phyloP scores from a whole-genome alignment of 768 basidiomycete species.

The Lactifluus subvellereus region DNA sequence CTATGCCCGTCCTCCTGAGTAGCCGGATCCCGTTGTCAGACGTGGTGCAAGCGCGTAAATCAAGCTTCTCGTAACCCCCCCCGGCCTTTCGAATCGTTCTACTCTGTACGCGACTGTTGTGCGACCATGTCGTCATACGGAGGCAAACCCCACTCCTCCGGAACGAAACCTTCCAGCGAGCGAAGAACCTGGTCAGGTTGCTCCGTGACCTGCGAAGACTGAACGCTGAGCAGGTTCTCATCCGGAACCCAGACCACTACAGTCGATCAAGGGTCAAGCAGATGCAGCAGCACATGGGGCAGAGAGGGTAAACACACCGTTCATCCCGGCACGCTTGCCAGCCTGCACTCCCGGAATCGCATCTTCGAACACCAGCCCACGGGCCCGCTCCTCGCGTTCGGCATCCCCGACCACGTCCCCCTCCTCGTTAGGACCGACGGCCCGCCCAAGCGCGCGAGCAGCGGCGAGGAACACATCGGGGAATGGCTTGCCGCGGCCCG shows the following conservation, averaged over 20 bases:
- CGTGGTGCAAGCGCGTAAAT: no score
- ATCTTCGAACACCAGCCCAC: slow-evolving; percentile 81
- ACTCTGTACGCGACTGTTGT: neutral
- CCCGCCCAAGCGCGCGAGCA: slow-evolving; percentile 53
- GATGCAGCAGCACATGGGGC: neutral
- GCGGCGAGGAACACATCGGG: slow-evolving; percentile 79
- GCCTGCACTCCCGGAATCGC: slow-evolving; percentile 71
- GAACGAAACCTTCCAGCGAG: slow-evolving; percentile 68
- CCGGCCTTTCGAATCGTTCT: no score
- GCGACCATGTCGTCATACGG: slow-evolving; percentile 40
- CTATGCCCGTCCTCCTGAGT: no score
- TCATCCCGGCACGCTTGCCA: slow-evolving; percentile 81
- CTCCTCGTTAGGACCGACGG: slow-evolving; percentile 45
- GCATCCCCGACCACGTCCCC: slow-evolving; percentile 33
- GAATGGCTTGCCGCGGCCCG: slow-evolving; percentile 60
- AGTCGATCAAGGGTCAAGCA: neutral
- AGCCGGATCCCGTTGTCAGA: no score
- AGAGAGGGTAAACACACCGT: slow-evolving; percentile 43
- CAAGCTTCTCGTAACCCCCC: no score
- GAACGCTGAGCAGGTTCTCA: slow-evolving; percentile 50
- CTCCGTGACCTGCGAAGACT: slow-evolving; percentile 37
- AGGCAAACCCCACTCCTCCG: slow-evolving; percentile 80
- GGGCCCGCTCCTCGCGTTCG: slow-evolving; percentile 44
- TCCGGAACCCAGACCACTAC: slow-evolving; percentile 87
- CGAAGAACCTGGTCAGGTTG: slow-evolving; percentile 52